Percentiles rank a stretch among this genome's conserved stretches.
Conservation (phyloP, 441 rosid species). For the Aleurites moluccanus region DNA sequence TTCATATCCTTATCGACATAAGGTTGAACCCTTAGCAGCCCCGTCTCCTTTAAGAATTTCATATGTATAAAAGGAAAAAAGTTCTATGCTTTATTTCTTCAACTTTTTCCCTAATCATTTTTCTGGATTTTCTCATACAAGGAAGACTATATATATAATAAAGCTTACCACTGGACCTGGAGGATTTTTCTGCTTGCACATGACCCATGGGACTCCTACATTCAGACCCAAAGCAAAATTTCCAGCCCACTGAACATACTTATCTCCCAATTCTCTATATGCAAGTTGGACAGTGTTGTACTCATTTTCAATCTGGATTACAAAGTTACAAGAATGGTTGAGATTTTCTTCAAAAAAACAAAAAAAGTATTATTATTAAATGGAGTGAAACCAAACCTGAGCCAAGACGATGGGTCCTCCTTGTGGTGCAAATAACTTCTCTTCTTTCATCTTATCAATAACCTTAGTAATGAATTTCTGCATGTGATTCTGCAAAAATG, state of each 20-base stretch:
- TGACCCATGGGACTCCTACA: constrained; percentile 80
- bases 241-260: constrained; percentile 86
- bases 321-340: neutral
- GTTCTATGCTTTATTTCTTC: no score
- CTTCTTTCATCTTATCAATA: constrained; percentile 55
- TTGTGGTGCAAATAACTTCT: constrained; percentile 72
- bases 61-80: no score
- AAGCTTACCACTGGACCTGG: constrained; percentile 69
- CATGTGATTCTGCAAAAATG: constrained; percentile 56
- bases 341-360: neutral
- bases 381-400: constrained; percentile 48
- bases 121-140: no score
- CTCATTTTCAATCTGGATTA: constrained; percentile 89
- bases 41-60: no score
- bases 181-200: constrained; percentile 97
- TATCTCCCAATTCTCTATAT: constrained; percentile 52
- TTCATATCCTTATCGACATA: no score
- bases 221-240: constrained; percentile 52
- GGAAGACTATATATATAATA: neutral
- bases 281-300: constrained; percentile 84
- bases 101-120: no score
- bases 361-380: neutral
- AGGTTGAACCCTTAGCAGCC: no score
- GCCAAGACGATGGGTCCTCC: constrained; percentile 91
- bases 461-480: constrained; percentile 56